Conservation (phyloP, 164 flowering plant species). For the Tetracentron sinense region DNA sequence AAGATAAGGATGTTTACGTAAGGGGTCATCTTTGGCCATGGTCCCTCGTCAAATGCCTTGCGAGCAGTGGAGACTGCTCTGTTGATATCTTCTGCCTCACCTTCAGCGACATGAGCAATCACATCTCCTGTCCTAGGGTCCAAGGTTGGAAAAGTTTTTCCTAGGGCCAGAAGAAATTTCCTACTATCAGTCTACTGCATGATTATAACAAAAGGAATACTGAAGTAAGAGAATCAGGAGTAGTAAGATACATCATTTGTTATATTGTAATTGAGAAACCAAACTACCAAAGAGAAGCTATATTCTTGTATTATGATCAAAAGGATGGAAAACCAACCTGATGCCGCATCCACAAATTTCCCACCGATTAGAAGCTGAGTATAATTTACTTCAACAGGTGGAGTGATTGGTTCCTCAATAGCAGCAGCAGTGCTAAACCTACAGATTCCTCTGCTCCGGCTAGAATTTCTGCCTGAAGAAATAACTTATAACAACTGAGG, state of each 20-base stretch:
- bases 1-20: slow-evolving; percentile 10
- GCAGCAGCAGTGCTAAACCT: slow-evolving; percentile 49
- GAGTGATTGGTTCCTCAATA: slow-evolving; percentile 47
- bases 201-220: background rate
- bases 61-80: slow-evolving; percentile 70
- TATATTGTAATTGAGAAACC: no score
- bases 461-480: slow-evolving; percentile 30
- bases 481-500: slow-evolving; percentile 1
- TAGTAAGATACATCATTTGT: no score
- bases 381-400: slow-evolving; percentile 46
- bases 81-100: slow-evolving; percentile 58
- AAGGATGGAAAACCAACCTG: slow-evolving; percentile 33
- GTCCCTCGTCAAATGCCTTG: slow-evolving; percentile 67
- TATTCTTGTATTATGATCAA: background rate
- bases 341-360: slow-evolving; percentile 69
- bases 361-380: slow-evolving; percentile 71
- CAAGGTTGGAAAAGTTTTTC: slow-evolving; percentile 66
- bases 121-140: slow-evolving; percentile 69
- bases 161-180: slow-evolving; percentile 25
- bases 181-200: background rate
- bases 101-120: slow-evolving; percentile 68
- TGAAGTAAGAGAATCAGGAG: background rate
- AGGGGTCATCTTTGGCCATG: no score
- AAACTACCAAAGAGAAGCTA: no score
- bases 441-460: slow-evolving; percentile 20